Conservation (phyloP, 108 stramenopile genomes). For the Skeletonema marinoi region DNA sequence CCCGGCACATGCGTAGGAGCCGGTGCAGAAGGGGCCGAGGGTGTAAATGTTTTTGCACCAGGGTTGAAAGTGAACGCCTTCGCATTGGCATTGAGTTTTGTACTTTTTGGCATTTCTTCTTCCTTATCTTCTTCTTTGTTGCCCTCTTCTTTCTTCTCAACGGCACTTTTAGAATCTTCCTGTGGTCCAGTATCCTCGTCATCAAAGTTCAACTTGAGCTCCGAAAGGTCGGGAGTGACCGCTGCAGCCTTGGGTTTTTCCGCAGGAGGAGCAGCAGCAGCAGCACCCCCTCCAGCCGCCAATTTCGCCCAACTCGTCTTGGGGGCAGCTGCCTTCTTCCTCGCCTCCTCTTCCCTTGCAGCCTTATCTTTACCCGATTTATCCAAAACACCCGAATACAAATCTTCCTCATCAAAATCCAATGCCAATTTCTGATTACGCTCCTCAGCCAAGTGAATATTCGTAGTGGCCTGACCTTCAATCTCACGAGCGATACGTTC, state of each 20-base stretch:
- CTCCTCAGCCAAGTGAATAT: conserved; percentile 94
- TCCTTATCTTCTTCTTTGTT: conserved; percentile 42
- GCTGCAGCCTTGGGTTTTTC: neutral
- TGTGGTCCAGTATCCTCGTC: conserved; percentile 29
- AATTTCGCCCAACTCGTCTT: conserved; percentile 56
- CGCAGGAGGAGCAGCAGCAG: conserved; percentile 10
- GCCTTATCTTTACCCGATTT: conserved; percentile 59
- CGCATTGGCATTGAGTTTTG: conserved; percentile 85
- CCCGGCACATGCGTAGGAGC: conserved; percentile 17
- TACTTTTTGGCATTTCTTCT: conserved; percentile 33
- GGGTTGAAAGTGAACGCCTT: conserved; percentile 83
- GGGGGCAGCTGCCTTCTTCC: conserved; percentile 10
- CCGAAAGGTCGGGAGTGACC: conserved; percentile 1
- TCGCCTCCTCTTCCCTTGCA: neutral
- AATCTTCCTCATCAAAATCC: conserved; percentile 90
- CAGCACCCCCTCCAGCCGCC: conserved; percentile 41
- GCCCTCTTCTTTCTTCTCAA: conserved; percentile 4
- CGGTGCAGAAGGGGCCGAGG: conserved; percentile 43
- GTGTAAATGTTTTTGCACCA: conserved; percentile 79
- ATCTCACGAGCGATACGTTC: conserved; percentile 92
- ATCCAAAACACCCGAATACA: conserved; percentile 82
- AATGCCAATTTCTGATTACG: conserved; percentile 75
- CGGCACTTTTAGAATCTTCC: conserved; percentile 1
- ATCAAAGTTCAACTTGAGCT: conserved; percentile 3
- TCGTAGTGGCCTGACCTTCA: conserved; percentile 73